Conservation (phyloP, 2,329 filamentous ascomycete species). For the Gremmenia infestans region DNA sequence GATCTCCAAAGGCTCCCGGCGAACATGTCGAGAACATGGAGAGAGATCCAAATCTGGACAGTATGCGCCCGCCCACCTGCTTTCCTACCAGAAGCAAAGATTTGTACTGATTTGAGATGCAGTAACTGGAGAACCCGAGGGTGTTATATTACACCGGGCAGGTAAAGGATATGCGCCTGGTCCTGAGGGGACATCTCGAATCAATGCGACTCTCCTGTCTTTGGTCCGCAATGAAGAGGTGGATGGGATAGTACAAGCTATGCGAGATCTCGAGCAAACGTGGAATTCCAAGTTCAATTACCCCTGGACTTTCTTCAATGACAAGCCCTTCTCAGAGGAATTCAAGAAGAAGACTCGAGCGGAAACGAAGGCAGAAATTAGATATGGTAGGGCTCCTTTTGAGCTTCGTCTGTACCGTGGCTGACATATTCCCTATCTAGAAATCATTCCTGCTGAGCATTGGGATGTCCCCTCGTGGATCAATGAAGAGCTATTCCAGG, state of each 20-base stretch:
- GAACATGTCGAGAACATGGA: constrained; percentile 56
- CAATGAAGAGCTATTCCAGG: constrained; percentile 75
- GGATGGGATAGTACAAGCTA: constrained; percentile 76
- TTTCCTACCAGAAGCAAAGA: background rate
- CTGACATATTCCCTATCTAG: constrained; percentile 37
- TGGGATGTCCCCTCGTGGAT: constrained; percentile 94
- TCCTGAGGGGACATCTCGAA: constrained; percentile 71
- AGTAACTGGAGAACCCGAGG: constrained; percentile 83
- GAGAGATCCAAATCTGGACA: constrained; percentile 80
- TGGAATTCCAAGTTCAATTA: constrained; percentile 99
- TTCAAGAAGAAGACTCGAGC: constrained; percentile 81
- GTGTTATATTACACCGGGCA: constrained; percentile 61
- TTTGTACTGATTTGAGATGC: constrained; percentile 14
- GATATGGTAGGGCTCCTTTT: constrained; percentile 58
- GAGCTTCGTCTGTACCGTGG: background rate
- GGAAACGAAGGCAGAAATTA: constrained; percentile 81
- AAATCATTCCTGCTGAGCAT: constrained; percentile 88
- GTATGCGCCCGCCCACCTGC: constrained; percentile 47
- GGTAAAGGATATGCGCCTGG: constrained; percentile 74
- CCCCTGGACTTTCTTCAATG: constrained; percentile 99
- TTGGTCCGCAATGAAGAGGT: constrained; percentile 92
- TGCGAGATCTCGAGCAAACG: constrained; percentile 85
- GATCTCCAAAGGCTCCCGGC: constrained; percentile 36
- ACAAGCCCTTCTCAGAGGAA: constrained; percentile 85
- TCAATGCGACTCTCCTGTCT: constrained; percentile 88